Conservation (phyloP, 208 protist genomes). For the Giardia duodenalis region DNA sequence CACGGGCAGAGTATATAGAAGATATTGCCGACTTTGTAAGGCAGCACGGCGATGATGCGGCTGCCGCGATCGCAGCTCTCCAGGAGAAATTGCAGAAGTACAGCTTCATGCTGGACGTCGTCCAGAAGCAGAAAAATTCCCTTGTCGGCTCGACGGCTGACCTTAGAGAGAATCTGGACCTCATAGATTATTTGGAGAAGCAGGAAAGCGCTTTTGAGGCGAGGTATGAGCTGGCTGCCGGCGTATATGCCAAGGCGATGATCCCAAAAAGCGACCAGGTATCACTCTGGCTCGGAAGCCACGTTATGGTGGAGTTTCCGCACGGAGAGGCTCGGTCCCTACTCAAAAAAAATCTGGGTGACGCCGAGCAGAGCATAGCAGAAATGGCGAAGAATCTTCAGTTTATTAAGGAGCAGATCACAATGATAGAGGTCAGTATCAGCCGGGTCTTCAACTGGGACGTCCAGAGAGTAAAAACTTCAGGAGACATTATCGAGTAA, state of each 20-base stretch:
- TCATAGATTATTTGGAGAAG: neutral
- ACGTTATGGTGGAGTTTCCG: constrained; percentile 75
- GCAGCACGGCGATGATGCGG: neutral
- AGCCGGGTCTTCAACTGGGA: constrained; percentile 29
- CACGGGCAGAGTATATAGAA: neutral
- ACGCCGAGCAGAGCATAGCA: constrained; percentile 59
- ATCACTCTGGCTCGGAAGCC: neutral
- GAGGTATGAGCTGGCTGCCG: constrained; percentile 1
- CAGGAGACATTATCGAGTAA: too few relatives aligned
- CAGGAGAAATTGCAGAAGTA: neutral
- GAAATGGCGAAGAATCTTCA: constrained; percentile 71
- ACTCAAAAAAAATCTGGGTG: constrained; percentile 64
- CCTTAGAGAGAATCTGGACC: neutral
- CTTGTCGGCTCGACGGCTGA: neutral
- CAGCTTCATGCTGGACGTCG: neutral
- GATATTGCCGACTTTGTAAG: neutral
- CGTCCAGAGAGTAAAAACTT: too few relatives aligned
- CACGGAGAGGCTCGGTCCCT: constrained; percentile 72
- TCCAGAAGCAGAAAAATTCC: neutral
- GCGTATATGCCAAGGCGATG: constrained; percentile 1
- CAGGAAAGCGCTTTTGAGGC: neutral
- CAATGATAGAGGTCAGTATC: constrained; percentile 76
- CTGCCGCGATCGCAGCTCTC: neutral
- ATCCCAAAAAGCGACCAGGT: neutral
- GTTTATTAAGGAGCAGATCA: constrained; percentile 79